phyloP scores from a whole-genome alignment of 768 basidiomycete species.

The Termitomyces sp. region DNA sequence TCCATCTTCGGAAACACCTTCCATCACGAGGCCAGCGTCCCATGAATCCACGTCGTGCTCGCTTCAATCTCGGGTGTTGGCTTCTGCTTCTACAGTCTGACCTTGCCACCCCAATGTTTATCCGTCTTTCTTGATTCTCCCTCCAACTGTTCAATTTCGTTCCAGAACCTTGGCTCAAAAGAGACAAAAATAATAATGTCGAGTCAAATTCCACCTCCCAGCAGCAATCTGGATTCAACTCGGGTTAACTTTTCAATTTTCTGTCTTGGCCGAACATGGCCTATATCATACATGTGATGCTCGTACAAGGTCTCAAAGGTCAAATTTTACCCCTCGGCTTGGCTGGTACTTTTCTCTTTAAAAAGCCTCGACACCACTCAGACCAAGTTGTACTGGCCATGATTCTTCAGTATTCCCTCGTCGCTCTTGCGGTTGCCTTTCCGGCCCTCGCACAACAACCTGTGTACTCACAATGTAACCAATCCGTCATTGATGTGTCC shows the following conservation, averaged over 20 bases:
- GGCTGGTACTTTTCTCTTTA: neutral
- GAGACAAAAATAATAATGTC: neutral
- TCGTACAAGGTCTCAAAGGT: neutral
- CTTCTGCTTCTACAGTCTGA: neutral
- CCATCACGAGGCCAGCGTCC: too few relatives aligned
- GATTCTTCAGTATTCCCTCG: slow-evolving; percentile 18
- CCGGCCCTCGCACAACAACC: slow-evolving; percentile 23
- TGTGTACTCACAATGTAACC: slow-evolving; percentile 23
- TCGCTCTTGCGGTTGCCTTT: slow-evolving; percentile 20
- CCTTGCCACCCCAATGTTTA: neutral
- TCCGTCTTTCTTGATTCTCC: neutral
- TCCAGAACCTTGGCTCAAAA: neutral
- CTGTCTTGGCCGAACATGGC: neutral
- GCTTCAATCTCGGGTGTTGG: neutral
- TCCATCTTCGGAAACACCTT: too few relatives aligned
- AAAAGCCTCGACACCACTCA: neutral
- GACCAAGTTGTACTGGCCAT: slow-evolving; percentile 8
- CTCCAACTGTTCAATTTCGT: neutral
- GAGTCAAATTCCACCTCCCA: neutral
- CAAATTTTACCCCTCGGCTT: neutral
- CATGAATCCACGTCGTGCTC: too few relatives aligned
- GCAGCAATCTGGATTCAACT: neutral
- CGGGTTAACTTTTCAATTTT: slow-evolving; percentile 6
- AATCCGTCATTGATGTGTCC: neutral
- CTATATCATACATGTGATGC: slow-evolving; percentile 8